These are phyloP conservation scores for Botryotinia globosa DNA, from an alignment of 2,329 filamentous ascomycete genomes.

Conservation along the genomic window DNA sequence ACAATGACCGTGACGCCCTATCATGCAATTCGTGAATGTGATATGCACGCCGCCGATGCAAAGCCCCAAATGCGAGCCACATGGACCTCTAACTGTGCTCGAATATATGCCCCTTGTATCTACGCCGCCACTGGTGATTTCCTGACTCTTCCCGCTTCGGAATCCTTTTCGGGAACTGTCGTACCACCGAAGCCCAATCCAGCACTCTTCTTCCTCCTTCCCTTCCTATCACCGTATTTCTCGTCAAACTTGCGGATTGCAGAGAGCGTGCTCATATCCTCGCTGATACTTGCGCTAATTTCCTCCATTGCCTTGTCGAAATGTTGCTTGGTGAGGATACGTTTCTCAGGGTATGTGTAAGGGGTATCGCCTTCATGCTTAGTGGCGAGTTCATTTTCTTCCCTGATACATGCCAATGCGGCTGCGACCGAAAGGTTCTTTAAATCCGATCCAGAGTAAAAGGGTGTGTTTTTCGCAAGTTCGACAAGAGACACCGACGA, in stretches of 20 bases:
- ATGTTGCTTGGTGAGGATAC: slow-evolving; percentile 64
- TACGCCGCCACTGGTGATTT: slow-evolving; percentile 29
- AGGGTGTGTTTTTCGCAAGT: slow-evolving; percentile 65
- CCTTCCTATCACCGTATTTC: slow-evolving; percentile 81
- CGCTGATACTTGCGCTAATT: slow-evolving; percentile 87
- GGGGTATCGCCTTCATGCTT: slow-evolving; percentile 43
- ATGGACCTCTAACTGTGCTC: slow-evolving; percentile 7
- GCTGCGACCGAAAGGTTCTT: slow-evolving; percentile 81
- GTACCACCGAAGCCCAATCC: slow-evolving; percentile 56
- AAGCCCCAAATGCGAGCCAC: slow-evolving; percentile 8
- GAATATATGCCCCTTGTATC: not conserved
- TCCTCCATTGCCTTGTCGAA: slow-evolving; percentile 85
- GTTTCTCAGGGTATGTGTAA: slow-evolving; percentile 60
- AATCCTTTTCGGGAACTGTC: slow-evolving; percentile 34
- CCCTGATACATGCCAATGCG: slow-evolving; percentile 73
- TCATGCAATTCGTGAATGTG: not conserved
- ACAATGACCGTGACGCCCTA: slow-evolving; percentile 9
- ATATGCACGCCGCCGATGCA: slow-evolving; percentile 7
- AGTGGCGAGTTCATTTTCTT: slow-evolving; percentile 55
- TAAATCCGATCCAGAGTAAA: slow-evolving; percentile 80
- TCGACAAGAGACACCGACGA: slow-evolving; percentile 57
- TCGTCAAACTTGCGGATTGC: slow-evolving; percentile 95
- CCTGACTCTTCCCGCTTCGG: slow-evolving; percentile 37
- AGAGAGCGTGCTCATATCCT: slow-evolving; percentile 84
- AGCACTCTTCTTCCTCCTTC: slow-evolving; percentile 56